Conservation (phyloP, 192 early-diverging fungal genomes). For the Umbelopsis sp. region DNA sequence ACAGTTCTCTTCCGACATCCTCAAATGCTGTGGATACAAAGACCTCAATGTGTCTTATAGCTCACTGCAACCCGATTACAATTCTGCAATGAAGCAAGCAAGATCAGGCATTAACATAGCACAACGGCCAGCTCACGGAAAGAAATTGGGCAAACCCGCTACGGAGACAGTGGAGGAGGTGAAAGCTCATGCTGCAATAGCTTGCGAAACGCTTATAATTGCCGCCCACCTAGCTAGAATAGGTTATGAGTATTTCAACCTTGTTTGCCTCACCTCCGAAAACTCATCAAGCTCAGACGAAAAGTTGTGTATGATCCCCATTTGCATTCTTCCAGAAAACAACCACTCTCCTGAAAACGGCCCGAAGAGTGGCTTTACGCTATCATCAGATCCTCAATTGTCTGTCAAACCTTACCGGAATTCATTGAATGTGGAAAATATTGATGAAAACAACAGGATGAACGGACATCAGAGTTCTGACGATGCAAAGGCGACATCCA, state of each 20-base stretch:
- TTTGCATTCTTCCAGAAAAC: conserved; percentile 22
- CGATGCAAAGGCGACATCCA: not conserved
- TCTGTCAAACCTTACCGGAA: conserved; percentile 1
- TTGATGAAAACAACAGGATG: not conserved
- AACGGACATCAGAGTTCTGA: not conserved
- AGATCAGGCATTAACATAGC: not conserved
- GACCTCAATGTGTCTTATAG: conserved; percentile 17
- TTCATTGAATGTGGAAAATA: not conserved
- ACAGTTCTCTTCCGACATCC: conserved; percentile 30
- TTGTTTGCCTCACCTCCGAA: conserved; percentile 28
- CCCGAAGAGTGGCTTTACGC: not conserved
- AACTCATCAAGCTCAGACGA: conserved; percentile 10
- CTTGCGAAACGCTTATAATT: conserved; percentile 32
- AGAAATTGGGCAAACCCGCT: conserved; percentile 19
- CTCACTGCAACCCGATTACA: conserved; percentile 21
- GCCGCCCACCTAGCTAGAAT: conserved; percentile 26
- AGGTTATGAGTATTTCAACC: conserved; percentile 29
- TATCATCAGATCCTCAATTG: not conserved
- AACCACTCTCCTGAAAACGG: not conserved
- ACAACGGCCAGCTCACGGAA: conserved; percentile 21
- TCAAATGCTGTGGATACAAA: conserved; percentile 29
- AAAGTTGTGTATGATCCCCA: conserved; percentile 37
- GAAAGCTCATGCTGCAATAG: conserved; percentile 4
- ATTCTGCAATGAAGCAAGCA: not conserved
- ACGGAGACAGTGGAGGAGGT: conserved; percentile 7